Base-by-base conservation (phyloP, 305 asterid species). In the Withania somnifera region DNA sequence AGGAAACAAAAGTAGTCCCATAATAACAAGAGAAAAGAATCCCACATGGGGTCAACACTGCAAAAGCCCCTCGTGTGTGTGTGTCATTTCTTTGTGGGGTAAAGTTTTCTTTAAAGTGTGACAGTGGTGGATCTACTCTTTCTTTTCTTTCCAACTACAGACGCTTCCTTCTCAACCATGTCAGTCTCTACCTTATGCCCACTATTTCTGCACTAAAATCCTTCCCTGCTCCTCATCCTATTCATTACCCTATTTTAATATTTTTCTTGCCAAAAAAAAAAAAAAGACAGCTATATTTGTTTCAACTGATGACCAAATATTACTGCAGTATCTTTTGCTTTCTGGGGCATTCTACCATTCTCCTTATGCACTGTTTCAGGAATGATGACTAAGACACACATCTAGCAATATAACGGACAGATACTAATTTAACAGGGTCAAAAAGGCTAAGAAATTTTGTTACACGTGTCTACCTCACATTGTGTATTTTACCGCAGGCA, bases 31-130 rank as follows among this genome's bases (percentile, higher is more conserved):
- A 11, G 22, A 61, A 63, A n/a, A 71, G 34, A 24, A 45, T 4
- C 20, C 11, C 28, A 45, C 32, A 42, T 80, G 83, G 82, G 75
- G 40, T 17, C 40, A 4, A 7, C 1, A 71, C 79, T 75, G 80
- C 61, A 75, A 26, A 47, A 50, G 80, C 80, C 80, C 80, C 83
- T 80, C 75, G 71, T 80, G 83, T 22, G 57, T 17, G 36, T 80
- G 40, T 34, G 57, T 28, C 63, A 60, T 80, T 54, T 58, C 53
- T n/a, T 24, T 80, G 83, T 80, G 83, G 83, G 83, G 77, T 32
- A 75, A 50, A 75, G 50, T 63, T n/a, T n/a, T n/a, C n/a, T 63
- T 60, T 32, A 50, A 45, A 67, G 76, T 45, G 30, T 63, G 83
- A n/a, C n/a, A 58, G 57, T 79, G 82, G 82, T 79, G 75, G 82